These are phyloP conservation scores for Cordyceps cicadae DNA, from an alignment of 2,329 filamentous ascomycete species.

Conservation along the genomic window DNA sequence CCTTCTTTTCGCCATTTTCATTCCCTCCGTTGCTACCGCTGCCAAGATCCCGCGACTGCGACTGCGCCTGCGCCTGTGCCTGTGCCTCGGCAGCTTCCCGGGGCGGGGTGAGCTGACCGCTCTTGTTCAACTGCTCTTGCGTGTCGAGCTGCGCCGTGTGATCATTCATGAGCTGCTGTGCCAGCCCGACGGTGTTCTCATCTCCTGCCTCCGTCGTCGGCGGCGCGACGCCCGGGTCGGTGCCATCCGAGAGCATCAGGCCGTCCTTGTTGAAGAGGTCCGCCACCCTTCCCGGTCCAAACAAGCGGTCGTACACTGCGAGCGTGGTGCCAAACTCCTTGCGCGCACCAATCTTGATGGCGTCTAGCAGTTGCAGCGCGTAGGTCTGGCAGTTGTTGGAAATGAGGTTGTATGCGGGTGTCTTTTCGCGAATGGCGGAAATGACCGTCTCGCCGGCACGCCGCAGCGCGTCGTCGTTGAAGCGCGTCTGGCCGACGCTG, in stretches of 20 bases:
- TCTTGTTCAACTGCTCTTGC: slow-evolving; percentile 24
- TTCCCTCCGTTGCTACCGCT: background rate
- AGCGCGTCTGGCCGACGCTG: slow-evolving; percentile 42
- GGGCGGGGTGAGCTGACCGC: slow-evolving; percentile 15
- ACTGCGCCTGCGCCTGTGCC: background rate
- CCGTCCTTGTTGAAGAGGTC: slow-evolving; percentile 39
- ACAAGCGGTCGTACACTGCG: slow-evolving; percentile 43
- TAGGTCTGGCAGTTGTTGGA: slow-evolving; percentile 54
- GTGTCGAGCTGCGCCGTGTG: slow-evolving; percentile 44
- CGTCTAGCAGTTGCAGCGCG: slow-evolving; percentile 43
- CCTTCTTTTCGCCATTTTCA: background rate
- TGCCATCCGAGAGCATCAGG: slow-evolving; percentile 16
- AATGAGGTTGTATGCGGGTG: slow-evolving; percentile 48
- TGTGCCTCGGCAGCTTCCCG: background rate
- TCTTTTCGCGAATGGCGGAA: slow-evolving; percentile 38
- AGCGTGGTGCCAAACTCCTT: slow-evolving; percentile 46
- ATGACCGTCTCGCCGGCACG: slow-evolving; percentile 45
- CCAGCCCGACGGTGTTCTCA: slow-evolving; percentile 36
- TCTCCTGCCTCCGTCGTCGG: slow-evolving; percentile 17
- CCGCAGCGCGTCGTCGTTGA: slow-evolving; percentile 45
- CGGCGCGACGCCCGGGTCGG: background rate
- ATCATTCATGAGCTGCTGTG: slow-evolving; percentile 45
- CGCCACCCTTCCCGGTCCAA: slow-evolving; percentile 39
- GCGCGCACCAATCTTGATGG: slow-evolving; percentile 42
- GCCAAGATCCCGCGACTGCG: background rate